A percentile compares a stretch with the other conserved stretches of the same genome.
phyloP scores from a whole-genome alignment of 306 rosid species.

The Purshia tridentata region DNA sequence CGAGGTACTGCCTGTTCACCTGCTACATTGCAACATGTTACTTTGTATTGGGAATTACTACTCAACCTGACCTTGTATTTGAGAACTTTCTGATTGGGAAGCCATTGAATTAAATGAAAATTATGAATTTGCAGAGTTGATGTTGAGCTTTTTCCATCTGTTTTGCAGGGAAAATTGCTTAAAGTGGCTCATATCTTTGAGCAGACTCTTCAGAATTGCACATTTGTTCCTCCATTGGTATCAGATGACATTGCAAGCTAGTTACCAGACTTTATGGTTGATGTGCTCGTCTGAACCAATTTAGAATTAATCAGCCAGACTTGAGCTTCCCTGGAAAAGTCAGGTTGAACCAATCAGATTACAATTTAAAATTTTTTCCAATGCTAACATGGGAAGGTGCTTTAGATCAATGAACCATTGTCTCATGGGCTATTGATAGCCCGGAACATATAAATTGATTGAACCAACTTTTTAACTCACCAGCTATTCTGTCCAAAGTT shows the following conservation, averaged over 20 bases:
- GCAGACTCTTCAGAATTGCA: conserved; percentile 72
- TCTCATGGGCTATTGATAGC: too few relatives aligned
- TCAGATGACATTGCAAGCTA: conserved; percentile 39
- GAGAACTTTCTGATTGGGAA: background rate
- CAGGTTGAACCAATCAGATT: background rate
- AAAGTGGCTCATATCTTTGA: conserved; percentile 91
- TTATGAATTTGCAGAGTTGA: background rate
- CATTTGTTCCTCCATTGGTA: conserved; percentile 81
- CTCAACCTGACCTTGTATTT: background rate
- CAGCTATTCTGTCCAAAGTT: background rate
- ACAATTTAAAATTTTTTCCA: background rate
- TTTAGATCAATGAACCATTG: background rate
- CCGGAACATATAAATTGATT: too few relatives aligned
- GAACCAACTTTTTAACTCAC: background rate
- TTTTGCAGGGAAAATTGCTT: conserved; percentile 71
- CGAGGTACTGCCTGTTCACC: conserved; percentile 58
- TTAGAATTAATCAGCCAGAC: background rate
- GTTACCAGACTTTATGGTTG: background rate
- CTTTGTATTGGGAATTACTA: background rate
- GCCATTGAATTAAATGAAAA: background rate
- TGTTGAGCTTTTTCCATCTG: background rate
- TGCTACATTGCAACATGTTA: background rate
- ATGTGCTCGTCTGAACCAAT: background rate
- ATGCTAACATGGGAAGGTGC: background rate
- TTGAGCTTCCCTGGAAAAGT: background rate